Conservation (phyloP, 768 basidiomycete species). For the Tricholoma furcatifolium region DNA sequence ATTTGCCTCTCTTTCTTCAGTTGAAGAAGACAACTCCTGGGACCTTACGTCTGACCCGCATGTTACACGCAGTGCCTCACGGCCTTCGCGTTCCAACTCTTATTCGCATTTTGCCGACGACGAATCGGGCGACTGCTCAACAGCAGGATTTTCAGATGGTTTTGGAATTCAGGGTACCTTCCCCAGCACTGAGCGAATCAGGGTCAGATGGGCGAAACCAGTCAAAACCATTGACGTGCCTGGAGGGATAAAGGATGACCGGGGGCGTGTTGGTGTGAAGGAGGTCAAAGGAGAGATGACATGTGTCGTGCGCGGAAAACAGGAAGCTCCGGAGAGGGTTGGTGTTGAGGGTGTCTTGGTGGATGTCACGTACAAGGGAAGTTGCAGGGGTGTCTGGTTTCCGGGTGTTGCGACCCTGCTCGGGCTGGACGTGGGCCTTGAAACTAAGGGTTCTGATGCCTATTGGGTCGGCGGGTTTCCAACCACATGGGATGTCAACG, state of each 20-base stretch:
- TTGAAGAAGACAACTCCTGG: slow-evolving; percentile 74
- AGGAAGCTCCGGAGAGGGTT: slow-evolving; percentile 32
- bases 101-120: slow-evolving; percentile 78
- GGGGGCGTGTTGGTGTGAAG: slow-evolving; percentile 68
- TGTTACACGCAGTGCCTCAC: slow-evolving; percentile 55
- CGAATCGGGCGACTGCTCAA: slow-evolving; percentile 74
- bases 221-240: slow-evolving; percentile 45
- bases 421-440: slow-evolving; percentile 73
- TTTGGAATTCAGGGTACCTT: slow-evolving; percentile 77
- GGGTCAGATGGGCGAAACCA: slow-evolving; percentile 77
- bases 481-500: slow-evolving; percentile 58
- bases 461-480: slow-evolving; percentile 57
- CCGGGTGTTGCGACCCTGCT: slow-evolving; percentile 81
- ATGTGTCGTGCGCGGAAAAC: slow-evolving; percentile 55
- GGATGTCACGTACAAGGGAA: slow-evolving; percentile 68
- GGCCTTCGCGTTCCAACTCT: slow-evolving; percentile 54
- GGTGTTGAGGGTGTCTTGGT: slow-evolving; percentile 56
- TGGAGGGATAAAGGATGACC: slow-evolving; percentile 43
- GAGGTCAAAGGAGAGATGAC: slow-evolving; percentile 68
- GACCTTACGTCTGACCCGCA: slow-evolving; percentile 76
- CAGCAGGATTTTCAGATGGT: slow-evolving; percentile 53
- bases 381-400: slow-evolving; percentile 78
- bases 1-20: slow-evolving; percentile 72
- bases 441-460: slow-evolving; percentile 66
- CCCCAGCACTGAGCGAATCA: slow-evolving; percentile 72